Base-by-base conservation (phyloP, 495 filamentous ascomycete species). In the Hypoxylon lenormandii region DNA sequence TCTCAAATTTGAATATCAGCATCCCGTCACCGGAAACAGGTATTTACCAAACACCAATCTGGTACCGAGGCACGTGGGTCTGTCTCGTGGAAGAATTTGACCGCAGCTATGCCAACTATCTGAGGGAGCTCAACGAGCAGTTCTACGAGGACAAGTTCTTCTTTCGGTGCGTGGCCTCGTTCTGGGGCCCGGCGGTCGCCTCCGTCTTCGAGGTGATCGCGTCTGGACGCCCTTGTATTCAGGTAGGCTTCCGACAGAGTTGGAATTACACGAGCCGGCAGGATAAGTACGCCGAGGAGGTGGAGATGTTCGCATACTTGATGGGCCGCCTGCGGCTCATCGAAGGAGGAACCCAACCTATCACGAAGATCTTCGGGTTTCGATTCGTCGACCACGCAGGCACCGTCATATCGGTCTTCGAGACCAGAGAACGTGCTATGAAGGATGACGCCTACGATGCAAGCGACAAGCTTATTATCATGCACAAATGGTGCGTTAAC, bases 321-420 rank as follows among this genome's bases (percentile, higher is more conserved):
- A 40, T 69, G 8, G 23, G 28, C 15, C 58, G 57, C 37, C 13
- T 51, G 13, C 22, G 42, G 5, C 59, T 37, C 22, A 21, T 51
- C 6, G 28, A 45, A 2, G 59, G 51, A 5, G 65, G 50, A 12
- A 15, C 28, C n/a, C 36, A 47, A 8, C 33, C 51, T 4, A 5
- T 69, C 4, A 52, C 48, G 4, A 60, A 58, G 3, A 16, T 54
- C 19, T 69, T 58, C 38, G 58, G 65, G n/a, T 64, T 69, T 30
- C 1, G 5, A 16, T 42, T 60, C 33, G 19, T 51, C n/a, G 21
- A 19, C 30, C 28, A 16, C 8, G 10, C 6, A 0, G 60, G 42
- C n/a, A 5, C 12, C 2, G 4, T n/a, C 1, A 55, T 63, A 15
- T 48, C 60, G 1, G 23, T 51, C 0, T 43, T 65, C 18, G 53